Evolutionary conservation across 139 green algal species (phyloP).

Genomic region (Desmodesmus armatus): DNA sequence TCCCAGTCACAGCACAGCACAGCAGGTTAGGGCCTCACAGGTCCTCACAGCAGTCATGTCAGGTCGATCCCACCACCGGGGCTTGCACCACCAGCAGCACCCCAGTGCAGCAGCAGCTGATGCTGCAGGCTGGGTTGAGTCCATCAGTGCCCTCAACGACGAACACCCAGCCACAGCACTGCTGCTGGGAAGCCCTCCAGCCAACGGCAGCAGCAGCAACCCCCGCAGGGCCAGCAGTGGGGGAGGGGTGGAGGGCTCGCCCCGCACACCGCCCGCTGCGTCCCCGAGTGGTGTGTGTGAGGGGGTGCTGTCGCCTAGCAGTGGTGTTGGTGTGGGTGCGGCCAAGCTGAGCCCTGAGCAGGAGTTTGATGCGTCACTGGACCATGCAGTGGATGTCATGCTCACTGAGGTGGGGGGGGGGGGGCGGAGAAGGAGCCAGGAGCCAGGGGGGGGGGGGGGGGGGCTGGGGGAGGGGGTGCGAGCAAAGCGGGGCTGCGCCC

Average conservation of each 20-base stretch:
- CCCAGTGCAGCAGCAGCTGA: conserved; percentile 5
- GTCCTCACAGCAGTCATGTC: conserved; percentile 36
- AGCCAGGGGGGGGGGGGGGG: background rate
- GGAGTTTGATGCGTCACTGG: conserved; percentile 72
- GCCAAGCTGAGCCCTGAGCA: conserved; percentile 56
- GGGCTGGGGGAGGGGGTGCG: background rate
- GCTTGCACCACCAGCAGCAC: conserved; percentile 41
- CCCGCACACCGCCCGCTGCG: background rate
- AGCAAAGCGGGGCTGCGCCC: background rate
- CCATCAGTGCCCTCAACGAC: conserved; percentile 68
- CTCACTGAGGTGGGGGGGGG: conserved; percentile 65
- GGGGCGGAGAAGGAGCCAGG: background rate
- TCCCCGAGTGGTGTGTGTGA: too few species aligned
- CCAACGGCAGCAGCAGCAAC: background rate
- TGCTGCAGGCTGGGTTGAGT: conserved; percentile 73
- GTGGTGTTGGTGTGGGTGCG: background rate
- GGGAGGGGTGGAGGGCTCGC: background rate
- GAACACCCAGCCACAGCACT: conserved; percentile 54
- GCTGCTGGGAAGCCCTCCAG: conserved; percentile 20
- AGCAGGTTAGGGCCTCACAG: too few species aligned
- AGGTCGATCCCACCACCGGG: conserved; percentile 15
- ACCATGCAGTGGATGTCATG: conserved; percentile 70
- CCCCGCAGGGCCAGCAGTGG: background rate
- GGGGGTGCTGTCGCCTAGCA: too few species aligned
- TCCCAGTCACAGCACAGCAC: too few species aligned